Percentiles rank a stretch among this genome's conserved stretches.
Conservation (phyloP, 345 rosid genomes). For the Murraya paniculata region DNA sequence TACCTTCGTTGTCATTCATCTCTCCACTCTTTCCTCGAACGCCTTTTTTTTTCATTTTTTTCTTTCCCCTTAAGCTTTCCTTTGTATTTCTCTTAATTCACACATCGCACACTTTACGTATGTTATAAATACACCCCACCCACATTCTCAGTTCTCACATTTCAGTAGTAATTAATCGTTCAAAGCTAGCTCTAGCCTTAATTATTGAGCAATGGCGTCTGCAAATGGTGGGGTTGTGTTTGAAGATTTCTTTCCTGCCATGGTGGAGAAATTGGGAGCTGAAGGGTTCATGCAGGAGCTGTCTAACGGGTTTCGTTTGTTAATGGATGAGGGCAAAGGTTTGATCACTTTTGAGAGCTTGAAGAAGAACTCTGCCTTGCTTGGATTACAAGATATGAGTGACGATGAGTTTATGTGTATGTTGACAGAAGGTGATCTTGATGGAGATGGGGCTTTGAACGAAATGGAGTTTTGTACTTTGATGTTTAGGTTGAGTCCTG, state of each 20-base stretch:
- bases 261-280: constrained; percentile 51
- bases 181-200: too few relatives aligned
- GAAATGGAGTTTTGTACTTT: constrained; percentile 57
- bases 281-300: constrained; percentile 63
- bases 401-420: constrained; percentile 48
- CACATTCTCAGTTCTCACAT: too few relatives aligned
- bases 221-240: constrained; percentile 31
- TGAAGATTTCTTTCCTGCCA: constrained; percentile 56
- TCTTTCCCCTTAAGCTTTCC: neutral
- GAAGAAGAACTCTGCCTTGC: constrained; percentile 37
- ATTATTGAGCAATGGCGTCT: constrained; percentile 17
- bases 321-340: constrained; percentile 46
- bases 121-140: constrained; percentile 1
- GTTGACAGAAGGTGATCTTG: constrained; percentile 56
- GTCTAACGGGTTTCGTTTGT: constrained; percentile 45
- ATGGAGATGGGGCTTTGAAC: constrained; percentile 54
- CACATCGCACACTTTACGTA: too few relatives aligned
- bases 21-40: constrained; percentile 16
- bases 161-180: too few relatives aligned
- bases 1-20: constrained; percentile 29
- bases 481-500: constrained; percentile 68
- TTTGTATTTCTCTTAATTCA: too few relatives aligned
- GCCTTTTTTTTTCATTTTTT: neutral
- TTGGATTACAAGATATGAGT: constrained; percentile 49
- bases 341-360: constrained; percentile 52